Evolutionary conservation across 352 stramenopile species (phyloP).

Genomic region (Phytophthora quininea): DNA sequence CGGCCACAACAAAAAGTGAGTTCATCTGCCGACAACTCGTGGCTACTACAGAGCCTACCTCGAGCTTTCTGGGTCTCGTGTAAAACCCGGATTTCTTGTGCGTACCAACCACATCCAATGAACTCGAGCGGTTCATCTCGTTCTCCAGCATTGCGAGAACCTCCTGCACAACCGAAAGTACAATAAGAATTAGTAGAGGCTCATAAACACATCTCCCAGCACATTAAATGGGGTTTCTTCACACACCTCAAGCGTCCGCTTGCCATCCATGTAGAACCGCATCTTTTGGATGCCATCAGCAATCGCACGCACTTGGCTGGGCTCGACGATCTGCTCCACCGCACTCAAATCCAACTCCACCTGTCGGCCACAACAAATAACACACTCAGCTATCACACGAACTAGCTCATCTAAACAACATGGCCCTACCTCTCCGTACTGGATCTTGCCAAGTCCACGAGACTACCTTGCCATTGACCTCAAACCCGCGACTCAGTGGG

Average conservation of each 20-base stretch:
- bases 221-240: background rate
- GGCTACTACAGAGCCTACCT: slow-evolving; percentile 42
- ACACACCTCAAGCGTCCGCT: slow-evolving; percentile 54
- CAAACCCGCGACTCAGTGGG: slow-evolving; percentile 55
- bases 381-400: slow-evolving; percentile 5
- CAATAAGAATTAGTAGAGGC: background rate
- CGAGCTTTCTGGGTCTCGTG: slow-evolving; percentile 77
- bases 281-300: slow-evolving; percentile 67
- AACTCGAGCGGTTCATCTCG: slow-evolving; percentile 65
- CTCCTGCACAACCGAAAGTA: slow-evolving; percentile 38
- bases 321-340: slow-evolving; percentile 91
- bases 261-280: slow-evolving; percentile 66
- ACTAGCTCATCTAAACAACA: background rate
- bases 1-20: slow-evolving; percentile 7
- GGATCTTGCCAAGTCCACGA: slow-evolving; percentile 76
- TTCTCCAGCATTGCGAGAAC: slow-evolving; percentile 70
- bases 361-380: slow-evolving; percentile 25
- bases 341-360: slow-evolving; percentile 84
- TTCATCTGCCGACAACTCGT: background rate
- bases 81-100: slow-evolving; percentile 80
- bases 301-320: slow-evolving; percentile 87
- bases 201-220: background rate
- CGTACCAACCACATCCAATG: slow-evolving; percentile 62
- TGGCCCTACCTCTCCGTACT: slow-evolving; percentile 80
- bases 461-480: slow-evolving; percentile 80